Base-by-base conservation (phyloP, 2,329 filamentous ascomycete genomes). In the Acrodontium crateriforme region DNA sequence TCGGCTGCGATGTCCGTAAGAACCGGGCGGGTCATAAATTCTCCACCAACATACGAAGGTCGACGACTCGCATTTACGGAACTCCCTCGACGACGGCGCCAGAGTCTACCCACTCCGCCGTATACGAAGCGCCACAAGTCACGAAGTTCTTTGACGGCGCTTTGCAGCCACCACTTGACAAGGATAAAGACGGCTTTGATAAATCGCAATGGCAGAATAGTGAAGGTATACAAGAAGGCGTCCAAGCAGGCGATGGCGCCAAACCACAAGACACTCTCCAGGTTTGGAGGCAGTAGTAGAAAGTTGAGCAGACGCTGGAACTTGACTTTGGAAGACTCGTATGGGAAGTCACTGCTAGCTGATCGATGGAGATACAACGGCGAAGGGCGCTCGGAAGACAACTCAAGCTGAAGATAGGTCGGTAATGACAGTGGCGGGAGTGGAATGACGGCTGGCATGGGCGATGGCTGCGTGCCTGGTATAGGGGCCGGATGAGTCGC, bases 151-250 rank as follows among this genome's bases (percentile, higher is more conserved):
- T 76, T 78, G 4, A 64, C 63, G 2, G 87, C 41, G 13, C 84
- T 70, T 18, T 78, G 71, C 2, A 55, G 65, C 81, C 82, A 92
- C 67, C 85, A 95, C 35, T 71, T 68, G 7, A 73, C 53, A 15
- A 98, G 58, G 2, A 95, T 74, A 12, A 71, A 72, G 1, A 87
- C 45, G 1, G 89, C 87, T 33, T 85, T 78, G 29, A 79, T 53
- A 44, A 98, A 95, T 2, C 89, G 71, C 34, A 98, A 67, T 1
- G 89, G 89, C 0, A 98, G 62, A 24, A 98, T 93, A 0, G 89
- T 98, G 44, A 98, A 91, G 1, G 83, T 91, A 56, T 94, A 89
- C 1, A 98, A 69, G 84, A 87, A 98, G 2, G 87, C 80, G 52
- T 98, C 89, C 5, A 98, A 63, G 55, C 89, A 98, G 5, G 87